Base-by-base conservation (phyloP, 345 rosid genomes). In the Aquilaria sinensis region DNA sequence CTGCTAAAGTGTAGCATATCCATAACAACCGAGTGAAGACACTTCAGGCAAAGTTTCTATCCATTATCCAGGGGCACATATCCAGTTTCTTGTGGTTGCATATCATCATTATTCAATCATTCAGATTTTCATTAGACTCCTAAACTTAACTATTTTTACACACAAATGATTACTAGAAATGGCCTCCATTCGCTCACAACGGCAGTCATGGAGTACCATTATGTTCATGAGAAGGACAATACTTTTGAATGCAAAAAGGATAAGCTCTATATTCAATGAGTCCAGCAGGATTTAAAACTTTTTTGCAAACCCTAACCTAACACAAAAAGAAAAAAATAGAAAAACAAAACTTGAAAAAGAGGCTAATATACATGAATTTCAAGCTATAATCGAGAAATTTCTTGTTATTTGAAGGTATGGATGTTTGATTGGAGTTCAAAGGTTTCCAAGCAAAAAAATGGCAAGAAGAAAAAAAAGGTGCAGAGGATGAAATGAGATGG, bases 121-220 rank as follows among this genome's bases (percentile, higher is more conserved):
- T 2, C 4, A 37, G 43, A 37, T 37, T 16, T 5, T 37, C 43
- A 37, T 5, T 8, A 8, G 4, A 37, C 2, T 37, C 43, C 43
- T 5, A 37, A 2, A 37, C 5, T 37, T 5, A 37, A 37, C 43
- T 37, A 8, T 37, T 37, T 4, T 37, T 37, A 37, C 7, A 37
- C 7, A 37, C 5, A 37, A 37, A 30, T 30, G 30, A 60, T 52
- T 61, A 67, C 47, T 51, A 45, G 53, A 67, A 85, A 76, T 69
- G 62, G 91, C 99, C 96, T 95, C 98, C 99, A 95, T 87, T 75
- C 99, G 82, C 79, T 95, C 99, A 63, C 99, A 95, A 71, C 98
- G 89, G 78, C 99, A 95, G 76, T 51, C 96, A 77, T 60, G 96
- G 92, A 62, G 98, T 95, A 45, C 81, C 81, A 69, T 95, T 96